Base-by-base conservation (phyloP, 371 early-diverging fungal species). In the Fennellomyces sp. region DNA sequence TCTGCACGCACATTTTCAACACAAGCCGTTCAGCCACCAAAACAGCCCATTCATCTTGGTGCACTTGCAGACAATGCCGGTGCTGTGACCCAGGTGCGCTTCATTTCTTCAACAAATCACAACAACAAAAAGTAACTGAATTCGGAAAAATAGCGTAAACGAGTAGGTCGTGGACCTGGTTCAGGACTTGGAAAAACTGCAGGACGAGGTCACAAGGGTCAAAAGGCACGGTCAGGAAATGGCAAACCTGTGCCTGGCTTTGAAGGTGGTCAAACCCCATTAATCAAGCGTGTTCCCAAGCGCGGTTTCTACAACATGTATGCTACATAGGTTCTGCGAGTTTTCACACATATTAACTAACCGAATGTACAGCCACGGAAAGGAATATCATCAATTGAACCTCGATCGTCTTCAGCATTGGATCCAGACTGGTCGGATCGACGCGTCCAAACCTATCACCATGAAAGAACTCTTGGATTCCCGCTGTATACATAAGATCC, bases 141-240 rank as follows among this genome's bases (percentile, higher is more conserved):
- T 17, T 58, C 23, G 23, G 23, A 25, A 45, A 33, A 26, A 4
- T 63, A 86, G 85, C 84, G 84, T 58, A 79, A 77, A 55, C 88
- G 94, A 61, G 77, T 92, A n/a, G 94, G 94, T 57, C 88, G 94
- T 70, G 94, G 94, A 54, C 88, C 88, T 48, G 89, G 91, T 41
- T 92, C 90, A 42, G 94, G 94, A 55, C 88, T 88, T 62, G 97
- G 97, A 47, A 89, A 93, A 62, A 96, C 95, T 17, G 86, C 92
- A 42, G 97, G 96, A 31, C 87, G 95, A 30, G 97, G 98, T 69
- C 90, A 91, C 56, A 97, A 97, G 73, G 98, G 98, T 64, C 95
- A 89, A 72, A 92, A 95, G 56, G 90, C 94, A 13, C 88, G 96
- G 21, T 63, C 89, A 3, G 88, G 92, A 62, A 91, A 90, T 57